Conservation (phyloP, 345 rosid genomes). For the Eucalyptus brandiana region DNA sequence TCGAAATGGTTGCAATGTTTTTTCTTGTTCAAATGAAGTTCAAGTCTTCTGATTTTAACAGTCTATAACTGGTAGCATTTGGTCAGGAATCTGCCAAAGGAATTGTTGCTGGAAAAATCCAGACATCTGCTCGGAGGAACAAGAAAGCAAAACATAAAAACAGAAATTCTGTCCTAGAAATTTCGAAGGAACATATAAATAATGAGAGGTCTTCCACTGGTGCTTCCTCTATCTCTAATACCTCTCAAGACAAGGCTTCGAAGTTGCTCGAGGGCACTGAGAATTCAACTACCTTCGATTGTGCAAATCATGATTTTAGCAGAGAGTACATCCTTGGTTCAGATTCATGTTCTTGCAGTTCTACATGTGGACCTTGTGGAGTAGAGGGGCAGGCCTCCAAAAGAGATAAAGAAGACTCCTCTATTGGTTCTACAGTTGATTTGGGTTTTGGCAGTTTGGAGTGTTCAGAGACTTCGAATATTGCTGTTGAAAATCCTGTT, state of each 20-base stretch:
- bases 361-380: constrained; percentile 17
- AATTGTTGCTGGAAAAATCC: constrained; percentile 31
- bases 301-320: constrained; percentile 2
- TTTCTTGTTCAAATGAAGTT: constrained; percentile 5
- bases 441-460: constrained; percentile 2
- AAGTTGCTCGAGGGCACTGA: constrained; percentile 3
- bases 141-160: constrained; percentile 56
- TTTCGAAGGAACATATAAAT: constrained; percentile 15
- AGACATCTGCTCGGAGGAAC: constrained; percentile 38
- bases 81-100: constrained; percentile 57
- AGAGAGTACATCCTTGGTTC: neutral
- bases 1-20: constrained; percentile 23
- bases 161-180: constrained; percentile 17
- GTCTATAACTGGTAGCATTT: constrained; percentile 35
- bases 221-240: constrained; percentile 5
- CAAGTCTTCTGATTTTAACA: constrained; percentile 2
- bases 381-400: constrained; percentile 11
- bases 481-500: constrained; percentile 2
- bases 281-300: constrained; percentile 5
- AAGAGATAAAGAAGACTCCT: constrained; percentile 14
- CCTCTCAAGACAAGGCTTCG: constrained; percentile 14
- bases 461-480: neutral
- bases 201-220: constrained; percentile 15
- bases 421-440: constrained; percentile 8
- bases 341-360: constrained; percentile 6